phyloP scores from a whole-genome alignment of 768 basidiomycete species.

The Podaxis mareebaensis region DNA sequence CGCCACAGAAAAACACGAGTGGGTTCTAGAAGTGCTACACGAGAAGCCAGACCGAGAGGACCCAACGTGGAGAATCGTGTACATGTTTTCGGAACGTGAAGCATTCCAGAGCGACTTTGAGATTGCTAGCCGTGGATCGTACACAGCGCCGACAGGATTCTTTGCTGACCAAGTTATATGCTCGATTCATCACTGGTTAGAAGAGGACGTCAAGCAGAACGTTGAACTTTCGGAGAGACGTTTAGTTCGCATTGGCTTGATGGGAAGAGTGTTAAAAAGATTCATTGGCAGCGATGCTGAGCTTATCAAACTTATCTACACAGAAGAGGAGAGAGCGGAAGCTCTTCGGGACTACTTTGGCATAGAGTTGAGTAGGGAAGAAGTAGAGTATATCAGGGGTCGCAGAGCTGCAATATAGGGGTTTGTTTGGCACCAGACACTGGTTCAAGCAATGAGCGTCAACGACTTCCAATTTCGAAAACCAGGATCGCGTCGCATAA shows the following conservation, averaged over 20 bases:
- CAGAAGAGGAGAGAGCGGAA: conserved; percentile 1
- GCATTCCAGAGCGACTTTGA: conserved; percentile 5
- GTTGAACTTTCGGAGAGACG: not conserved
- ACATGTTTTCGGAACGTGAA: conserved; percentile 4
- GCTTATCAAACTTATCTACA: not conserved
- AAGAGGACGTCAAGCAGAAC: not conserved
- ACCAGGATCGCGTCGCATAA: not conserved
- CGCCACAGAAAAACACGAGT: not conserved
- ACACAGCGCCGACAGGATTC: not conserved
- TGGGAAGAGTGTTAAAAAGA: not conserved
- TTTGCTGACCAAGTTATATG: not conserved
- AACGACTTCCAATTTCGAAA: not conserved
- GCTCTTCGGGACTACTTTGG: conserved; percentile 1
- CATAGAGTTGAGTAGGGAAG: not conserved
- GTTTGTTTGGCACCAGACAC: not conserved
- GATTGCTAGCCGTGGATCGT: not conserved
- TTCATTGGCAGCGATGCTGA: not conserved
- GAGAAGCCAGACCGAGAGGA: not conserved
- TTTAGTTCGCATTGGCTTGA: conserved; percentile 3
- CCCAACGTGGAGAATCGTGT: conserved; percentile 1
- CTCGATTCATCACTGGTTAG: conserved; percentile 3
- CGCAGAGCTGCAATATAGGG: conserved; percentile 7
- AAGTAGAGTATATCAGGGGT: not conserved
- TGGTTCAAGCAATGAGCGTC: conserved; percentile 3
- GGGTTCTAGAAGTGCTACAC: conserved; percentile 3